Evolutionary conservation across 108 stramenopile species (phyloP).

Genomic region (Skeletonema grethae): DNA sequence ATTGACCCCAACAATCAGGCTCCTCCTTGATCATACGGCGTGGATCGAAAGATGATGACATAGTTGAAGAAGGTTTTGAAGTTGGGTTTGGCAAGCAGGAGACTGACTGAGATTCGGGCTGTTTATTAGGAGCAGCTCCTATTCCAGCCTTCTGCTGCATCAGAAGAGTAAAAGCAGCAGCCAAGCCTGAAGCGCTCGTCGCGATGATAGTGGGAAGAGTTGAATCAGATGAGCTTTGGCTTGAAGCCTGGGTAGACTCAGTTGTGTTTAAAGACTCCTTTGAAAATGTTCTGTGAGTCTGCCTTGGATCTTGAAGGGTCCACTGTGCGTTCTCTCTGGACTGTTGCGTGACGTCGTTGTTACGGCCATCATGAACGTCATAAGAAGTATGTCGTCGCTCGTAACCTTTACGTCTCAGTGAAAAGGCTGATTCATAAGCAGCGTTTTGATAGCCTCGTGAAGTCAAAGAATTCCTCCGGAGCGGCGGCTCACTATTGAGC

Average conservation of each 20-base stretch:
- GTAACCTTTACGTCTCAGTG: neutral
- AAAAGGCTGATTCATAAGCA: neutral
- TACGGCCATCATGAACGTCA: neutral
- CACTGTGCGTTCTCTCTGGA: neutral
- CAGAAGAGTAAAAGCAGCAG: neutral
- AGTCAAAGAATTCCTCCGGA: neutral
- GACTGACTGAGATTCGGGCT: neutral
- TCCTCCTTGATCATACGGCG: neutral
- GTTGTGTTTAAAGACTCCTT: neutral
- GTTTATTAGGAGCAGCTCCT: neutral
- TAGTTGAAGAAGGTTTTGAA: neutral
- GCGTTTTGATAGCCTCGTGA: neutral
- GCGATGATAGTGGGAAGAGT: neutral
- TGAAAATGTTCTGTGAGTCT: neutral
- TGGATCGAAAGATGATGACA: neutral
- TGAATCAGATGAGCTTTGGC: neutral
- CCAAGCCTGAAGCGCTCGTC: neutral
- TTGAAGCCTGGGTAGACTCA: neutral
- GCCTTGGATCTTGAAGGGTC: neutral
- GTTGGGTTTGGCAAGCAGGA: too few species aligned
- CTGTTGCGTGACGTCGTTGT: neutral
- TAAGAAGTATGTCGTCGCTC: neutral
- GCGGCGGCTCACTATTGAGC: neutral
- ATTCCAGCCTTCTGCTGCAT: neutral
- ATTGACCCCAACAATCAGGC: constrained; percentile 3